Evolutionary conservation across 2,329 filamentous ascomycete genomes (phyloP), one percentile per base, ranked within the genome.

Genomic region (Leptographium lundbergii): DNA sequence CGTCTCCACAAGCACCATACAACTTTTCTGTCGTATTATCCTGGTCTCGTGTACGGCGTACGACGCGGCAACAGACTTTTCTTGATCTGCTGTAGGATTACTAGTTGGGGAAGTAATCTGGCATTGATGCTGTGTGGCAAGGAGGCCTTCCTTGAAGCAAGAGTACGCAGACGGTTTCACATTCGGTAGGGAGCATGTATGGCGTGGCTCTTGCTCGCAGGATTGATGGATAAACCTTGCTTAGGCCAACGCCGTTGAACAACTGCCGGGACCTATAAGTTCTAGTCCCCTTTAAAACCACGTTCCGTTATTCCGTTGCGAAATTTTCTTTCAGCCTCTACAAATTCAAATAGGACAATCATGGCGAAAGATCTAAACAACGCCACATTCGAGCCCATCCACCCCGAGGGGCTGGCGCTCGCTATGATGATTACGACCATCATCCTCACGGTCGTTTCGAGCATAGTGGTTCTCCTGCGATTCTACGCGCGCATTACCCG

Each of bases 381-480:
- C 0, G 48, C 54, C 24, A 24, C 17, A 6, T 56, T 45, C 24
- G 54, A 56, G 54, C 54, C 51, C 24, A 55, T 59, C 52, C 7
- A 27, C n/a, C 57, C 57, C 25, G 22, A 36, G 17, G 59, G 59
- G 11, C 48, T 60, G 32, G 55, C 59, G n/a, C n/a, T 60, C 17
- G 59, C 47, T 24, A 36, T 60, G 25, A 9, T 60, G 5, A 11
- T 50, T 3, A 32, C 24, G 19, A 34, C 65, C 11, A 60, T 64
- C 13, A 54, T 56, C 47, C 64, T 62, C 52, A 63, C 65, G 1
- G 62, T 63, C 22, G n/a, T 66, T 27, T 65, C 65, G 0, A 65
- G 63, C n/a, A 17, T 54, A 25, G 62, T 66, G 39, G 63, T 65
- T 2, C 58, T 54, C 1, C 27, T 66, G 60, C 56, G 65, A n/a